A percentile compares a stretch with the other conserved stretches of the same genome.
Evolutionary conservation across 2,329 filamentous ascomycete genomes (phyloP).

Genomic region (Penicillium brasilianum): DNA sequence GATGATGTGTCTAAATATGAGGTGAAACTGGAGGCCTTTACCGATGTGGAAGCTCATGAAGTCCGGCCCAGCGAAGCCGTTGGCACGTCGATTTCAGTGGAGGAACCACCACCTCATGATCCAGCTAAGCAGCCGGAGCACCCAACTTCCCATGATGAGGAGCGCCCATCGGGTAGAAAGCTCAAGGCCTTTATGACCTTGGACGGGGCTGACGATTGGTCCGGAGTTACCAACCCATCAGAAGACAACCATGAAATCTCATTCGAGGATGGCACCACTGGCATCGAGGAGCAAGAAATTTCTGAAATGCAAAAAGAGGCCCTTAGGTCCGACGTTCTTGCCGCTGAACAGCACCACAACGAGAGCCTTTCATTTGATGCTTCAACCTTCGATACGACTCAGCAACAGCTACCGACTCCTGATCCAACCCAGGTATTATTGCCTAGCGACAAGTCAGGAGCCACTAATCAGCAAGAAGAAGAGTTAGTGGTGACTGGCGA

Average conservation of each 20-base stretch:
- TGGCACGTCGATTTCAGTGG: not conserved
- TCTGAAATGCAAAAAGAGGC: not conserved
- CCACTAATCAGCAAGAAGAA: not conserved
- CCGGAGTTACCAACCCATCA: not conserved
- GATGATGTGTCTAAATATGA: not conserved
- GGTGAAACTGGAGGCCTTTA: not conserved
- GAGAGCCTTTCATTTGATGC: not conserved
- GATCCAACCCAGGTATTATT: conserved; percentile 31
- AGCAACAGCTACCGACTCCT: conserved; percentile 29
- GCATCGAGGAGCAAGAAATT: not conserved
- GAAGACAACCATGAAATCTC: not conserved
- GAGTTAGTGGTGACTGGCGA: not conserved
- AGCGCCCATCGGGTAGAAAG: not conserved
- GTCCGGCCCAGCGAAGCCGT: not conserved
- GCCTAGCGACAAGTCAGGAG: not conserved
- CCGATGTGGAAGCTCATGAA: not conserved
- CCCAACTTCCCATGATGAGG: not conserved
- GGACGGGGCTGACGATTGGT: not conserved
- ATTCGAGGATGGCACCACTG: not conserved
- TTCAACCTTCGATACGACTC: not conserved
- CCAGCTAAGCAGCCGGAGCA: not conserved
- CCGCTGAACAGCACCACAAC: not conserved
- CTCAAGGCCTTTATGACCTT: not conserved
- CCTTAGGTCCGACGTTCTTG: not conserved
- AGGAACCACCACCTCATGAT: not conserved